phyloP scores from a whole-genome alignment of 2,329 filamentous ascomycete genomes.

The Onygenales sp. region DNA sequence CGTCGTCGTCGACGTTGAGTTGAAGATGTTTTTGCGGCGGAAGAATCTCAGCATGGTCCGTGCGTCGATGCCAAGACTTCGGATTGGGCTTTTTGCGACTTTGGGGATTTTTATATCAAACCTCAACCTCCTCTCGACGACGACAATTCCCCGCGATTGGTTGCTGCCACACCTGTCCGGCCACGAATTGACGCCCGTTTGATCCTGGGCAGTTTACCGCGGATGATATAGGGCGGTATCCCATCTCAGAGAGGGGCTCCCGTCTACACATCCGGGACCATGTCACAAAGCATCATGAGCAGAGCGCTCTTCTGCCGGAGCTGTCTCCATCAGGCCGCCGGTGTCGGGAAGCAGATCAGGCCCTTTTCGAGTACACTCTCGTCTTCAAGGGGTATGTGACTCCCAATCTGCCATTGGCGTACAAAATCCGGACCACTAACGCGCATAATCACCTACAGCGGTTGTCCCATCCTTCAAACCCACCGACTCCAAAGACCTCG shows the following conservation, averaged over 20 bases:
- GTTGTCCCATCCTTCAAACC: conserved; percentile 31
- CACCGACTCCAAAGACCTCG: conserved; percentile 31
- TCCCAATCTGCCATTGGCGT: not conserved
- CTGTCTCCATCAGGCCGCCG: conserved; percentile 22
- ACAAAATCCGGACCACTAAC: too few relatives aligned
- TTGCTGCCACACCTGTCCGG: not conserved
- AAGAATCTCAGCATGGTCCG: conserved; percentile 7
- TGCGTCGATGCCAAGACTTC: conserved; percentile 9
- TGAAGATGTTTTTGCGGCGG: not conserved
- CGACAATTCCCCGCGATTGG: not conserved
- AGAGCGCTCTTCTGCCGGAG: conserved; percentile 30
- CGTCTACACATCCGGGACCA: conserved; percentile 10
- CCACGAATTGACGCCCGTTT: not conserved
- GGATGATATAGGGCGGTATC: not conserved
- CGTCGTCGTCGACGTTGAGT: not conserved
- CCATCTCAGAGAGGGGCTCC: too few relatives aligned
- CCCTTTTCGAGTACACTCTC: conserved; percentile 23
- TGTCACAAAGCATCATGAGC: conserved; percentile 31
- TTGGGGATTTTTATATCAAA: not conserved
- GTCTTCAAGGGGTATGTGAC: conserved; percentile 23
- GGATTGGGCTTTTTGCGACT: not conserved
- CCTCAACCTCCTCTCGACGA: not conserved
- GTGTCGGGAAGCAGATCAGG: conserved; percentile 8
- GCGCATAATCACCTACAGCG: not conserved
- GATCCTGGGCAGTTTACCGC: not conserved